Evolutionary conservation across 805 yeast genomes (phyloP).

Genomic region (Teunomyces cretensis): DNA sequence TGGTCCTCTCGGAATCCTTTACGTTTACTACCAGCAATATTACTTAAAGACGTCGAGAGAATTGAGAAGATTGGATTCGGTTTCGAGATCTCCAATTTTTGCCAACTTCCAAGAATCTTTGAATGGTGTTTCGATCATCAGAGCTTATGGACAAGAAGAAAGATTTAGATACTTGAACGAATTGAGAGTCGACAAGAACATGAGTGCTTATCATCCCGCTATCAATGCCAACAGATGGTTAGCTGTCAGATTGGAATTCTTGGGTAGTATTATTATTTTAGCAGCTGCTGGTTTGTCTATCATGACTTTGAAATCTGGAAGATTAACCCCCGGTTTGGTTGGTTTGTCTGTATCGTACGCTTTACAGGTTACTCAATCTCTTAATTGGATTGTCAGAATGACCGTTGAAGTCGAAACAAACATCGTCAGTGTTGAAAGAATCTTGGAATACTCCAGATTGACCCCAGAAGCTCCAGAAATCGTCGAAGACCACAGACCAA

Average conservation of each 20-base stretch:
- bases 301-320: constrained; percentile 62
- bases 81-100: constrained; percentile 75
- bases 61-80: constrained; percentile 77
- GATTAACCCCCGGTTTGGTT: constrained; percentile 82
- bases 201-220: constrained; percentile 91
- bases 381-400: constrained; percentile 98
- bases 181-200: constrained; percentile 75
- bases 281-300: constrained; percentile 85
- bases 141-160: constrained; percentile 67
- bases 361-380: constrained; percentile 84
- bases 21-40: constrained; percentile 72
- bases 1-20: constrained; percentile 64
- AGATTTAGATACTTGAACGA: constrained; percentile 67
- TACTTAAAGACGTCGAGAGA: constrained; percentile 78
- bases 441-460: constrained; percentile 80
- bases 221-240: constrained; percentile 96
- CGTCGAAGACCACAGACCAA: constrained; percentile 64
- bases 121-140: constrained; percentile 70
- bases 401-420: constrained; percentile 97
- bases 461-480: constrained; percentile 81
- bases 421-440: constrained; percentile 94
- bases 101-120: constrained; percentile 84
- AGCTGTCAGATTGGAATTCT: constrained; percentile 87
- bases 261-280: constrained; percentile 86
- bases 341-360: constrained; percentile 95